Conservation (phyloP, 106 monocot species). For the Dendrobium catenatum region DNA sequence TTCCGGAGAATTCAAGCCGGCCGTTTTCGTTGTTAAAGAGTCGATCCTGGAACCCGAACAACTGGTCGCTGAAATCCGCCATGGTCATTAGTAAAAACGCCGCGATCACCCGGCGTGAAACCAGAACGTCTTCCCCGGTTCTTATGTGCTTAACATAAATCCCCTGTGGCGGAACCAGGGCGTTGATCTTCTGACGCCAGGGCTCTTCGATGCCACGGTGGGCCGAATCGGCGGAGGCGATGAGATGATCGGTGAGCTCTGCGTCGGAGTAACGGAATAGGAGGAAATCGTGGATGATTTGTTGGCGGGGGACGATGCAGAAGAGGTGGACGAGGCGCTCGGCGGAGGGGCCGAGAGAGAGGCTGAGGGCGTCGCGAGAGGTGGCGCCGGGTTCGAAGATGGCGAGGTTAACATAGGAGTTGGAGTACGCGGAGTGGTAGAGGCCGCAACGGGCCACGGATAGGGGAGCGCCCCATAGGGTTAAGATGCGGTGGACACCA, state of each 20-base stretch:
- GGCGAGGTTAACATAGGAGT: constrained; percentile 99
- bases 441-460: constrained; percentile 73
- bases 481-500: constrained; percentile 72
- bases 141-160: constrained; percentile 59
- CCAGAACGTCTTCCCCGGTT: constrained; percentile 55
- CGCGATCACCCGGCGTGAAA: constrained; percentile 62
- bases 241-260: constrained; percentile 47
- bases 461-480: constrained; percentile 58
- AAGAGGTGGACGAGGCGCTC: constrained; percentile 89
- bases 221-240: constrained; percentile 26
- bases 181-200: constrained; percentile 52
- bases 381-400: constrained; percentile 66
- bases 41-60: constrained; percentile 60
- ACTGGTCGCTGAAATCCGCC: constrained; percentile 87
- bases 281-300: constrained; percentile 72
- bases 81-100: constrained; percentile 65
- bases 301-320: constrained; percentile 76
- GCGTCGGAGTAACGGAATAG: constrained; percentile 66
- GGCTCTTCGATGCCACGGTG: constrained; percentile 13
- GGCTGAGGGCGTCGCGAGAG: constrained; percentile 39
- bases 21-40: constrained; percentile 69
- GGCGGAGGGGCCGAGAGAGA: constrained; percentile 42
- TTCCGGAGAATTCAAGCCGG: constrained; percentile 48
- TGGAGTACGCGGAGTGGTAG: constrained; percentile 98
- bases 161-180: constrained; percentile 49